A percentile compares a stretch with the other conserved stretches of the same genome.
phyloP scores from a whole-genome alignment of 495 filamentous ascomycete genomes.

The Tetracladium marchalianum region DNA sequence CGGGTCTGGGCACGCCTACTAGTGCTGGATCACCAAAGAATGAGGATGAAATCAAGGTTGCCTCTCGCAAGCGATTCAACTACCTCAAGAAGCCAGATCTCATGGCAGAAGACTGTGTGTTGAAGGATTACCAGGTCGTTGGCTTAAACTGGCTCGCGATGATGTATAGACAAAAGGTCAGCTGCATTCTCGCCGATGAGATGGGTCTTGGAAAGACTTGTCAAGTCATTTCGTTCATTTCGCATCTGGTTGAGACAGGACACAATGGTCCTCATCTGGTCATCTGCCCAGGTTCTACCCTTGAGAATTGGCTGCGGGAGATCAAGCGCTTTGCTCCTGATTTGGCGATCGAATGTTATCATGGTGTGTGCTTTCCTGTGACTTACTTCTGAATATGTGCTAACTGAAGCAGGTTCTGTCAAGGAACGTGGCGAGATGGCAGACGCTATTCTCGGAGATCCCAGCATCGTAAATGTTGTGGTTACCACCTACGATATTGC shows the following conservation, averaged over 20 bases:
- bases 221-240: conserved; percentile 87
- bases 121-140: conserved; percentile 91
- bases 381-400: not conserved
- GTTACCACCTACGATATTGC: conserved; percentile 83
- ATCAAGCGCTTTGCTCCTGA: conserved; percentile 78
- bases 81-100: conserved; percentile 62
- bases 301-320: conserved; percentile 92
- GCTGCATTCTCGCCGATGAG: conserved; percentile 89
- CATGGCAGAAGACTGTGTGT: conserved; percentile 56
- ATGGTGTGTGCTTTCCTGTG: conserved; percentile 33
- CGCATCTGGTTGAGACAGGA: conserved; percentile 60
- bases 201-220: conserved; percentile 98
- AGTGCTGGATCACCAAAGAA: conserved; percentile 30
- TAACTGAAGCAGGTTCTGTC: conserved; percentile 31
- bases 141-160: conserved; percentile 89
- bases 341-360: conserved; percentile 70
- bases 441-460: conserved; percentile 50
- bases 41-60: conserved; percentile 33
- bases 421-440: conserved; percentile 54
- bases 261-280: conserved; percentile 73
- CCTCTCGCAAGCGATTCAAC: conserved; percentile 25
- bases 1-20: conserved; percentile 63
- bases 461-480: conserved; percentile 66
- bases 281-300: conserved; percentile 82
- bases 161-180: conserved; percentile 65